Evolutionary conservation across 2,329 filamentous ascomycete species (phyloP).

Genomic region (Emmonsia crescens): DNA sequence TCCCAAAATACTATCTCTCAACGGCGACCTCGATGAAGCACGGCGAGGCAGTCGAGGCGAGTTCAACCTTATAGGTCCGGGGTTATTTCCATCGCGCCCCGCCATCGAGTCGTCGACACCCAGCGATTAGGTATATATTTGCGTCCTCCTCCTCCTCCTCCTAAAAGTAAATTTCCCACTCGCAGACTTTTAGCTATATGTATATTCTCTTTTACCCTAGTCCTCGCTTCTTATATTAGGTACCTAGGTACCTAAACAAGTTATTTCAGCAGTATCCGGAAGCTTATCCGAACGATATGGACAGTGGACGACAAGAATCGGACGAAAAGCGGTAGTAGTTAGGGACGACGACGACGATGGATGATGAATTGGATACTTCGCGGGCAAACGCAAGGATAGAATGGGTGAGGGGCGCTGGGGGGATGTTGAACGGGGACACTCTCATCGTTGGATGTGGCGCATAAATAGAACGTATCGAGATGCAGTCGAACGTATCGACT

Average conservation of each 20-base stretch:
- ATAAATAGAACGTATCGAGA: too few relatives aligned
- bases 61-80: conserved; percentile 4
- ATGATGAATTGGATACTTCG: not conserved
- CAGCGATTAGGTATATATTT: not conserved
- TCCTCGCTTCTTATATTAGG: not conserved
- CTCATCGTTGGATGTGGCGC: not conserved
- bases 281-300: not conserved
- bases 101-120: conserved; percentile 5
- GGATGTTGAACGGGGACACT: not conserved
- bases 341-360: not conserved
- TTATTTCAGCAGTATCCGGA: not conserved
- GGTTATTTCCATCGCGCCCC: conserved; percentile 1
- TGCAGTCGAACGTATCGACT: too few relatives aligned
- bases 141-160: not conserved
- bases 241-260: too few relatives aligned
- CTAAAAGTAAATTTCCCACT: not conserved
- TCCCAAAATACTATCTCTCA: conserved; percentile 7
- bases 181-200: not conserved
- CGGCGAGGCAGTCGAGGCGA: conserved; percentile 6
- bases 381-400: not conserved
- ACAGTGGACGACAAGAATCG: not conserved
- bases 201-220: not conserved
- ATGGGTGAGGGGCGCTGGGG: not conserved
- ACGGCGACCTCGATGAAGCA: conserved; percentile 9
- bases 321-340: not conserved